Conservation (phyloP, 176 grass and related monocot genomes). For the Oryza glumipatula region DNA sequence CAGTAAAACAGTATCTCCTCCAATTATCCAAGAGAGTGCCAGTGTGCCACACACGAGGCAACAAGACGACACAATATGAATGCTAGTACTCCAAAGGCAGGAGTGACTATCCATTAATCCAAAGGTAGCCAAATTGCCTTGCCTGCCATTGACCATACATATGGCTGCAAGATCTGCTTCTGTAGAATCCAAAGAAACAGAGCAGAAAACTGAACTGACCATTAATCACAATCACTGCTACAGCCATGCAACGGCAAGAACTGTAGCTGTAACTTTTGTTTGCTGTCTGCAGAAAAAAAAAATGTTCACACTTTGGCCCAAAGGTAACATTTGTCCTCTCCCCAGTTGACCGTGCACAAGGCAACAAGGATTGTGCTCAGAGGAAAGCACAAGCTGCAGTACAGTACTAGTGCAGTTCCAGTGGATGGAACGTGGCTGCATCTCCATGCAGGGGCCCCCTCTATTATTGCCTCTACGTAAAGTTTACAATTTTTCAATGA, state of each 20-base stretch:
- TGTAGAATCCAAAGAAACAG: conserved; percentile 36
- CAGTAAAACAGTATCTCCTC: neutral
- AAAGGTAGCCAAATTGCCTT: neutral
- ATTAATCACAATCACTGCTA: neutral
- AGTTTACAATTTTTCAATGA: neutral
- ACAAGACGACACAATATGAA: conserved; percentile 2
- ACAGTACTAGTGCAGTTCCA: neutral
- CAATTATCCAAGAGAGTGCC: neutral
- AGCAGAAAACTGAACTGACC: neutral
- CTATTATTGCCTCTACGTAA: neutral
- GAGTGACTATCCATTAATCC: too few species aligned
- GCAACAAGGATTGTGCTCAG: neutral
- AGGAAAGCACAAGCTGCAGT: neutral
- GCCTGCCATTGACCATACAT: conserved; percentile 1
- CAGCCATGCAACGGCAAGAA: conserved; percentile 1
- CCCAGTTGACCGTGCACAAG: conserved; percentile 40
- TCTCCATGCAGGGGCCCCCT: neutral
- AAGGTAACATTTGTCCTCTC: conserved; percentile 5
- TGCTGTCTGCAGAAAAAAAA: neutral
- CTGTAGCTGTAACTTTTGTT: neutral
- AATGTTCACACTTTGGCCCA: neutral
- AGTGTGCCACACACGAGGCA: neutral
- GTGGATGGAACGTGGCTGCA: neutral
- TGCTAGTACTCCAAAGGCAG: too few species aligned
- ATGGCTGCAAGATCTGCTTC: conserved; percentile 18